Percentiles rank a stretch among this genome's conserved stretches.
Evolutionary conservation across 1,284 basidiomycete genomes (phyloP).

Genomic region (Melanopsichium pennsylvanicum): DNA sequence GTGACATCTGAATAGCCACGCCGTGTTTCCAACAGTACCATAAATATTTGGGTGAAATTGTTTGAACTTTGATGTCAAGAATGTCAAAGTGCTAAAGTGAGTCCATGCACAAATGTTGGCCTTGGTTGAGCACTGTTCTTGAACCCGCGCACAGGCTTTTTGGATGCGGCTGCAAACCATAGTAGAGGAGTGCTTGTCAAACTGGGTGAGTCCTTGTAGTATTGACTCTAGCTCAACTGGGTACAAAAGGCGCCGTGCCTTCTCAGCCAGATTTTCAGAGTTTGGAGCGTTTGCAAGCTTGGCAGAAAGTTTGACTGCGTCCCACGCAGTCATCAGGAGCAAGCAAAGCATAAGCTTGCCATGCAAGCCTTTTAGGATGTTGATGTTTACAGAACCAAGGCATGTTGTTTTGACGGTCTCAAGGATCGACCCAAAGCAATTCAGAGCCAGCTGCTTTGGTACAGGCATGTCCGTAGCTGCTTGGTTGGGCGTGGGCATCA

Average conservation of each 20-base stretch:
- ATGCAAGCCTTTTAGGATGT: slow-evolving; percentile 1
- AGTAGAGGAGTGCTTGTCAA: background rate
- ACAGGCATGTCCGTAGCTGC: background rate
- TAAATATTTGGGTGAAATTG: slow-evolving; percentile 6
- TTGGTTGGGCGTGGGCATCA: background rate
- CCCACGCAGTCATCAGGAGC: slow-evolving; percentile 4
- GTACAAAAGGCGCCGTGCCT: background rate
- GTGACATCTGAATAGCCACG: slow-evolving; percentile 3
- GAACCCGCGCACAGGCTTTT: background rate
- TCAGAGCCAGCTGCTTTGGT: background rate
- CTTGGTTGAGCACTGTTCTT: background rate
- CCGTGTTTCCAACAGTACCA: slow-evolving; percentile 27
- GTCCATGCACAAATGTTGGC: background rate
- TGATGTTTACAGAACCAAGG: background rate
- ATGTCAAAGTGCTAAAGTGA: slow-evolving; percentile 10
- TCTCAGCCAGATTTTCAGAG: background rate
- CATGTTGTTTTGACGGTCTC: background rate
- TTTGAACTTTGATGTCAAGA: background rate
- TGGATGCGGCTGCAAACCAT: background rate
- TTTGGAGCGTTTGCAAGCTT: background rate
- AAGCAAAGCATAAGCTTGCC: background rate
- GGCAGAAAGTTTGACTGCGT: background rate
- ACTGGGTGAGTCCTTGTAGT: background rate
- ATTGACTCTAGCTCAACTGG: background rate
- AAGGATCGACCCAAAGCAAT: slow-evolving; percentile 1